Percentiles rank a stretch among this genome's conserved stretches.
Evolutionary conservation across 1,284 basidiomycete species (phyloP).

Genomic region (Ustilago curta): DNA sequence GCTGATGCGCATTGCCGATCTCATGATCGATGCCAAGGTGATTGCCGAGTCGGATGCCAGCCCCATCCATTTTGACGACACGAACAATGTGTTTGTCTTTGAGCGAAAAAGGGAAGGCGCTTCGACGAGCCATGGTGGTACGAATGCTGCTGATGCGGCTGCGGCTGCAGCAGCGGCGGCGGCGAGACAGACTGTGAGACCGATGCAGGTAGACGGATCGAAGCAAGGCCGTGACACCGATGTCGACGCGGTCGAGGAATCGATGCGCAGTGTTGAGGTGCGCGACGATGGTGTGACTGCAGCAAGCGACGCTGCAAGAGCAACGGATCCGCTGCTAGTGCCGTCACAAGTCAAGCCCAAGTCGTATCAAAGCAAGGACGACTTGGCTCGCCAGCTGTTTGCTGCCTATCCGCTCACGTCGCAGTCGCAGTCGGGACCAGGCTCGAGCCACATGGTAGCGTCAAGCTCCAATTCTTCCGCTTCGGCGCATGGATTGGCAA

Average conservation of each 20-base stretch:
- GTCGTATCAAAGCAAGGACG: slow-evolving; percentile 20
- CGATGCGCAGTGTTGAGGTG: slow-evolving; percentile 39
- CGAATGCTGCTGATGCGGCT: not conserved
- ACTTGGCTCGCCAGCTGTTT: slow-evolving; percentile 26
- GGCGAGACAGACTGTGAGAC: slow-evolving; percentile 25
- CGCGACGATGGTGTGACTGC: slow-evolving; percentile 22
- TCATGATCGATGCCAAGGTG: slow-evolving; percentile 80
- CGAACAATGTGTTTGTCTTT: slow-evolving; percentile 51
- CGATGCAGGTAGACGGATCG: slow-evolving; percentile 15
- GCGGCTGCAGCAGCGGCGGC: slow-evolving; percentile 5
- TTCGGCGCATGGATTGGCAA: slow-evolving; percentile 8
- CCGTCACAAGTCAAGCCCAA: slow-evolving; percentile 35
- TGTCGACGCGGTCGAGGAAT: slow-evolving; percentile 32
- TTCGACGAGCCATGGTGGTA: not conserved
- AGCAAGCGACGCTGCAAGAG: not conserved
- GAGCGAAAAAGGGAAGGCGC: not conserved
- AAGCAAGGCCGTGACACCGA: slow-evolving; percentile 6
- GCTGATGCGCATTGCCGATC: slow-evolving; percentile 89
- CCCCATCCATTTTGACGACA: slow-evolving; percentile 60
- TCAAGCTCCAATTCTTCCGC: slow-evolving; percentile 11
- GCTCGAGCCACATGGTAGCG: slow-evolving; percentile 6
- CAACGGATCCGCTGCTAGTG: slow-evolving; percentile 25
- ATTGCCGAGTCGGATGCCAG: slow-evolving; percentile 74
- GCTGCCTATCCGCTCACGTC: slow-evolving; percentile 24
- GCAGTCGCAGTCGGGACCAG: slow-evolving; percentile 3